Evolutionary conservation across 306 rosid genomes (phyloP).

Genomic region (Malus sylvestris): DNA sequence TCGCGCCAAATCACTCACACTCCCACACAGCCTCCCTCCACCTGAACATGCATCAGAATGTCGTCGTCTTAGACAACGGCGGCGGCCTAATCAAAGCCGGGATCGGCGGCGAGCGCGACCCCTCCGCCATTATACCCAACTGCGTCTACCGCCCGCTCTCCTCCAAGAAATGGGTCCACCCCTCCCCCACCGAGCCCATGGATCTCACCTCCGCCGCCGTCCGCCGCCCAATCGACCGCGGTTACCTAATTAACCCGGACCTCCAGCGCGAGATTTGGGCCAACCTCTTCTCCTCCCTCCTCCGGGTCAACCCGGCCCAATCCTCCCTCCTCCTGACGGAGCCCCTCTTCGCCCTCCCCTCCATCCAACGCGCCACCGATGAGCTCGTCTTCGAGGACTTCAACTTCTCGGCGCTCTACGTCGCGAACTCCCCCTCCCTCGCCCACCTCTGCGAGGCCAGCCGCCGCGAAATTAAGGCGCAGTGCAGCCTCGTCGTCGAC

Average conservation of each 20-base stretch:
- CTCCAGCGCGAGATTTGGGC: constrained; percentile 96
- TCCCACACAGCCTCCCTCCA: background rate
- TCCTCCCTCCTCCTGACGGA: constrained; percentile 81
- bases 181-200: constrained; percentile 34
- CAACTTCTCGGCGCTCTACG: constrained; percentile 59
- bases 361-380: constrained; percentile 71
- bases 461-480: constrained; percentile 57
- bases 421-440: constrained; percentile 65
- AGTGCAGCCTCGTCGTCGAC: constrained; percentile 86
- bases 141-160: constrained; percentile 65
- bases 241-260: constrained; percentile 82
- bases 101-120: constrained; percentile 70
- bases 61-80: constrained; percentile 87
- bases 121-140: constrained; percentile 58
- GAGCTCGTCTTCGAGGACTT: constrained; percentile 89
- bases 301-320: constrained; percentile 47
- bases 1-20: background rate
- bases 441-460: constrained; percentile 81
- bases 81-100: constrained; percentile 92
- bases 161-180: constrained; percentile 83
- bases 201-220: constrained; percentile 92
- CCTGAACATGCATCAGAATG: constrained; percentile 27
- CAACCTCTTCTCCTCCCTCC: constrained; percentile 63
- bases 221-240: constrained; percentile 88
- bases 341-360: constrained; percentile 80